A percentile compares a stretch with the other conserved stretches of the same genome.
Evolutionary conservation across 2,329 filamentous ascomycete species (phyloP).

Genomic region (Leptographium lundbergii): DNA sequence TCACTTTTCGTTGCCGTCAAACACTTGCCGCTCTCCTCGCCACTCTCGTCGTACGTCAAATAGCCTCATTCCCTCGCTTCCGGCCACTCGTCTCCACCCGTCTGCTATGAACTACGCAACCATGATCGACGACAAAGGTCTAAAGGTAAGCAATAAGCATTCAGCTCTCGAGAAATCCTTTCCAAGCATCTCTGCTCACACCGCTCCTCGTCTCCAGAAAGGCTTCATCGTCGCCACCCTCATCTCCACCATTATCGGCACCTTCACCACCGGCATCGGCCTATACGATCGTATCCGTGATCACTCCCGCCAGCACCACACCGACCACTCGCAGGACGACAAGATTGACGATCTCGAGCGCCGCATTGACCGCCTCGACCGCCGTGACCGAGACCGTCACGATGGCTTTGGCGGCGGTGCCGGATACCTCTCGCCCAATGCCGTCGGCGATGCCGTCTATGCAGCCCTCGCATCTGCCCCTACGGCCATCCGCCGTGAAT

Average conservation of each 20-base stretch:
- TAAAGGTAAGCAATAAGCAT: constrained; percentile 19
- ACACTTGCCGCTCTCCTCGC: background rate
- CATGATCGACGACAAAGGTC: constrained; percentile 23
- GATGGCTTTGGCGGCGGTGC: background rate
- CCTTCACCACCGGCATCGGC: constrained; percentile 23
- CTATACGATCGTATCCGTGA: constrained; percentile 24
- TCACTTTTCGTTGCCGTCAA: background rate
- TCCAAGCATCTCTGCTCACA: background rate
- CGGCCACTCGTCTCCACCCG: background rate
- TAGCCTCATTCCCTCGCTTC: too few relatives aligned
- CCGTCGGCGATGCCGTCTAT: constrained; percentile 17
- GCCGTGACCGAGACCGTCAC: constrained; percentile 8
- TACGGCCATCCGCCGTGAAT: constrained; percentile 21
- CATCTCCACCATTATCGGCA: constrained; percentile 24
- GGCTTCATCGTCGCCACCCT: constrained; percentile 26
- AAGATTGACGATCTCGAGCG: constrained; percentile 20
- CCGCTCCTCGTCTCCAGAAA: constrained; percentile 15
- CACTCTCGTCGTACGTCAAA: too few relatives aligned
- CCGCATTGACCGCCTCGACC: constrained; percentile 11
- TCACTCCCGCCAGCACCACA: constrained; percentile 18
- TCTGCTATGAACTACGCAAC: constrained; percentile 17
- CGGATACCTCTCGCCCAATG: constrained; percentile 11
- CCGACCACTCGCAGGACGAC: constrained; percentile 20
- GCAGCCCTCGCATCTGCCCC: constrained; percentile 19
- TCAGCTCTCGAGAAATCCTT: background rate